Conservation (phyloP, 2,329 filamentous ascomycete species). For the Aaosphaeria pasadenensis region DNA sequence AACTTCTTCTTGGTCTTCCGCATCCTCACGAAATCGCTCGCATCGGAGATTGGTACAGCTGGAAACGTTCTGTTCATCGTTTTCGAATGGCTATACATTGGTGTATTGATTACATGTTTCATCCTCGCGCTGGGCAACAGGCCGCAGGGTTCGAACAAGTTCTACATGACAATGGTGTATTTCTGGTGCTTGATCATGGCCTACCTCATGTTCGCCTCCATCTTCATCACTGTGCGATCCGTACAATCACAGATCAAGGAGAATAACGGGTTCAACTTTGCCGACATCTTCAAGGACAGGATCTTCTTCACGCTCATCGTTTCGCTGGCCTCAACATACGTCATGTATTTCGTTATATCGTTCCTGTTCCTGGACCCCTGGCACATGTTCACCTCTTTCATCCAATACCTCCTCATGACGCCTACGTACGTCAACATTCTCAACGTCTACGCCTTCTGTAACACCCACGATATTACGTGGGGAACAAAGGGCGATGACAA, state of each 20-base stretch:
- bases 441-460: slow-evolving; percentile 98
- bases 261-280: slow-evolving; percentile 64
- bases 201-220: slow-evolving; percentile 86
- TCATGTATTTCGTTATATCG: slow-evolving; percentile 88
- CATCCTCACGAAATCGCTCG: slow-evolving; percentile 86
- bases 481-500: slow-evolving; percentile 98
- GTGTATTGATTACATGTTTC: slow-evolving; percentile 89
- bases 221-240: slow-evolving; percentile 88
- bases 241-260: slow-evolving; percentile 67
- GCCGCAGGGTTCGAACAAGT: slow-evolving; percentile 86
- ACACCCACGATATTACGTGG: slow-evolving; percentile 97
- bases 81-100: slow-evolving; percentile 95
- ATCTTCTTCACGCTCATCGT: slow-evolving; percentile 94
- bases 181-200: slow-evolving; percentile 97
- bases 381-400: slow-evolving; percentile 95
- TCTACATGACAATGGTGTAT: slow-evolving; percentile 96
- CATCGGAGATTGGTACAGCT: slow-evolving; percentile 70
- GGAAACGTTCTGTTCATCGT: slow-evolving; percentile 82
- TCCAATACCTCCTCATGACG: slow-evolving; percentile 92
- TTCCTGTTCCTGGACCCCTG: slow-evolving; percentile 96
- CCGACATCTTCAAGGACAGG: slow-evolving; percentile 76
- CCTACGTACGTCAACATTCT: slow-evolving; percentile 98
- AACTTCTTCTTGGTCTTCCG: slow-evolving; percentile 99
- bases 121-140: slow-evolving; percentile 92
- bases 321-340: slow-evolving; percentile 85